Evolutionary conservation across 1,284 basidiomycete species (phyloP), one percentile per base, ranked within the genome.

Genomic region (Neolentinus lepideus): DNA sequence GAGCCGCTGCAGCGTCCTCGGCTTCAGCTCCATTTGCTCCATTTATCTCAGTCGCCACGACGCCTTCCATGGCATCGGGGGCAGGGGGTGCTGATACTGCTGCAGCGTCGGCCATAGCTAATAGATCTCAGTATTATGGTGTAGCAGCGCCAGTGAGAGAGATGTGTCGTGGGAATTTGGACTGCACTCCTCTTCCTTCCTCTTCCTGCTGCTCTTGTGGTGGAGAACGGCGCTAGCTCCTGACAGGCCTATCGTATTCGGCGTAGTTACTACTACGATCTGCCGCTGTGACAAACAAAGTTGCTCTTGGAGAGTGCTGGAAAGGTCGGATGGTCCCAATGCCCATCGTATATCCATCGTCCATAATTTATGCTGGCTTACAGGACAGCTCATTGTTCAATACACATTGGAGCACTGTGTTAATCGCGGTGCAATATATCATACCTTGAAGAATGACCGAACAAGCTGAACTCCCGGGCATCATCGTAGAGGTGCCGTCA

Each of bases 51-150:
- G 1, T 63, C 63, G 4, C 46, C 21, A 29, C 54, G 19, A 74
- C 64, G 51, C 64, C 74, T 61, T 78, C 74, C 64, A 75, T 72
- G 14, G 70, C 59, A 54, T 58, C 53, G 46, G 43, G 2, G 51
- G 58, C 33, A 11, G 62, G 59, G n/a, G 66, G 61, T 10, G 67
- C 63, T 26, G 69, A 69, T 52, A 67, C 65, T 46, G 63, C 63
- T 53, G 72, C 62, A 48, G 70, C 62, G 58, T 75, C 71, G 52
- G 74, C 69, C 73, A 75, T 78, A 43, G 53, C 12, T 43, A 21
- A n/a, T n/a, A n/a, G n/a, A n/a, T n/a, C n/a, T n/a, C n/a, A n/a
- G n/a, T n/a, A n/a, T n/a, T n/a, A n/a, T n/a, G n/a, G n/a, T 43
- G n/a, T 4, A 21, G 12, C 6, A 43, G 38, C 8, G 29, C 6